phyloP scores from a whole-genome alignment of 1,139 yeast genomes.

The Zygosaccharomyces pseudobailii region DNA sequence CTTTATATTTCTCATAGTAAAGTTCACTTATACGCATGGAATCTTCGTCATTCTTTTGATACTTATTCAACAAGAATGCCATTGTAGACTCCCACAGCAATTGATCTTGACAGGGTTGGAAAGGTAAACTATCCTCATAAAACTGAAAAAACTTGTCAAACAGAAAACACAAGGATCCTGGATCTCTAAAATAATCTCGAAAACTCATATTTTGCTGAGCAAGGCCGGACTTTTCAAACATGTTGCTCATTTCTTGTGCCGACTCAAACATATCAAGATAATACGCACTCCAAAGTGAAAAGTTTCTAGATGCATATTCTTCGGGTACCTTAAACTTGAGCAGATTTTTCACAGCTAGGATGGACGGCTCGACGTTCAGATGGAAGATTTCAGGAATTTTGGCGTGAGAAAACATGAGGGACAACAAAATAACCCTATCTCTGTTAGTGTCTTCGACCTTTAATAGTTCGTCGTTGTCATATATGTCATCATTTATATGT shows the following conservation, averaged over 20 bases:
- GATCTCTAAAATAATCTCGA: constrained; percentile 2
- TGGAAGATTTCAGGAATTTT: constrained; percentile 1
- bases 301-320: constrained; percentile 7
- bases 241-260: background rate
- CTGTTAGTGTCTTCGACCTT: constrained; percentile 1
- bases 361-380: constrained; percentile 2
- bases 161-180: constrained; percentile 7
- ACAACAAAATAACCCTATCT: constrained; percentile 9
- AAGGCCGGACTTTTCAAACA: background rate
- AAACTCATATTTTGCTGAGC: constrained; percentile 1
- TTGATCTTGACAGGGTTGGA: background rate
- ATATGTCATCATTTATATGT: constrained; percentile 4
- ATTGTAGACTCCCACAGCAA: constrained; percentile 8
- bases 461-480: constrained; percentile 7
- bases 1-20: constrained; percentile 1
- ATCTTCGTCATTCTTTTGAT: background rate
- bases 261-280: constrained; percentile 8
- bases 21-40: background rate
- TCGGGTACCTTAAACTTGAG: constrained; percentile 7
- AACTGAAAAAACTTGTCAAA: constrained; percentile 7
- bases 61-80: constrained; percentile 4
- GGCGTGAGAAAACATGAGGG: constrained; percentile 12
- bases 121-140: background rate
- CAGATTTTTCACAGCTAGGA: constrained; percentile 2
- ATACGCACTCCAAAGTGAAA: constrained; percentile 14